Conservation (phyloP, 805 yeast genomes). For the Candida tammaniensis region DNA sequence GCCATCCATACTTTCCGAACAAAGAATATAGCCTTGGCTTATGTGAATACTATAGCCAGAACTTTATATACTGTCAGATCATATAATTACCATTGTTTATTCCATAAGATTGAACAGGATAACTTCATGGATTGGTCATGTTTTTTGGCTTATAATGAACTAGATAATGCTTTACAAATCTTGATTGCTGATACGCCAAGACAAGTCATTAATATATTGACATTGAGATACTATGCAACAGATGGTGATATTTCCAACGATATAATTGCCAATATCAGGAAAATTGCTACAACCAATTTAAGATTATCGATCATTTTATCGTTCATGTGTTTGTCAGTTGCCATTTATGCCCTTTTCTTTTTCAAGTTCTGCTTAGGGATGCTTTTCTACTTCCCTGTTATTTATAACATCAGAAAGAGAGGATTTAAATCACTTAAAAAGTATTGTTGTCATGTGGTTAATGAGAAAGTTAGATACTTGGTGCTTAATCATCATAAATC, state of each 20-base stretch:
- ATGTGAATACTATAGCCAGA: conserved; percentile 64
- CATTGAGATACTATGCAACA: conserved; percentile 53
- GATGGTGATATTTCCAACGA: conserved; percentile 44
- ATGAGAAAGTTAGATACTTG: conserved; percentile 52
- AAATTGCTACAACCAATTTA: conserved; percentile 59
- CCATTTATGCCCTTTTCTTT: conserved; percentile 71
- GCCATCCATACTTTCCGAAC: conserved; percentile 60
- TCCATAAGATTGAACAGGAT: conserved; percentile 62
- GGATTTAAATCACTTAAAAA: conserved; percentile 50
- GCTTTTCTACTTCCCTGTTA: conserved; percentile 50
- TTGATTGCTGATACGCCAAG: conserved; percentile 83
- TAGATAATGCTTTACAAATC: conserved; percentile 60
- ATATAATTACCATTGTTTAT: conserved; percentile 70
- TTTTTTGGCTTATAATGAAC: conserved; percentile 60
- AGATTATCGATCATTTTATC: conserved; percentile 70
- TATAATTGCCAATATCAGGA: conserved; percentile 45
- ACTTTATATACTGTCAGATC: conserved; percentile 51
- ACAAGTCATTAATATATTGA: conserved; percentile 78
- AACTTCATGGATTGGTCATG: conserved; percentile 65
- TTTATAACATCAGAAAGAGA: conserved; percentile 36
- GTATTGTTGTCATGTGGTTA: conserved; percentile 60
- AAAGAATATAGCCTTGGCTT: conserved; percentile 64
- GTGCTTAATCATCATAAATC: conserved; percentile 43
- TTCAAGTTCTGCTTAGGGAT: conserved; percentile 54
- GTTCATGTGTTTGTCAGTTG: conserved; percentile 71